Evolutionary conservation across 202 grass and related monocot species (phyloP), one percentile per base, ranked within the genome.

Genomic region (Brachypodium distachyon): DNA sequence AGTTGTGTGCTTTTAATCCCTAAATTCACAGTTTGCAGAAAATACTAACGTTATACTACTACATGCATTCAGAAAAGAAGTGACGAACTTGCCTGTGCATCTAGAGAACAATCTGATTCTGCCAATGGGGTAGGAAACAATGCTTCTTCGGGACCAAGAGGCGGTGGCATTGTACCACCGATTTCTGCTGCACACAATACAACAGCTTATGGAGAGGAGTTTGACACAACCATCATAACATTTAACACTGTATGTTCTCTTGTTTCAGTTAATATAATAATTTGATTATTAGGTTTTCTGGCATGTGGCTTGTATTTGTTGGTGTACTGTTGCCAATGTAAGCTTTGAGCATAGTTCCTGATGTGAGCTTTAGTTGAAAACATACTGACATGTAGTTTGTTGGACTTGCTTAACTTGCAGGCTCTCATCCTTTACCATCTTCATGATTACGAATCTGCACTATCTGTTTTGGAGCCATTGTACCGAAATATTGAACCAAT

Each of bases 341-440:
- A 78, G 74, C 28, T 50, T 55, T 52, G 47, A 53, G 40, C 14
- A 62, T 36, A 46, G 1, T 76, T 18, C 18, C 61, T 61, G 27
- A 61, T 76, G 39, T 46, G 33, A 62, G 22, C 50, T 75, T 72
- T 70, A 74, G 56, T 37, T 74, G 31, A 78, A 79, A 61, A 22
- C 33, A 74, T 62, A 14, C 62, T 71, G 2, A 51, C 5, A 69
- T 82, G 28, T 83, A 60, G 48, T 87, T 23, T n/a, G n/a, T 44
- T 80, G 53, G 59, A 49, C 37, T 76, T 27, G 48, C 32, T 81
- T 39, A 58, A 60, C 84, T 79, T 87, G 65, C 85, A 99, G 96
- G 96, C 96, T 84, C 84, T 95, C 50, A 74, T 99, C 74, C 89
- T 95, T 59, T 89, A 92, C 76, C 91, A 99, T 77, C 73, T 95